Percentiles rank a stretch among this genome's conserved stretches.
Conservation (phyloP, 148 eudicot species). For the Simmondsia chinensis region DNA sequence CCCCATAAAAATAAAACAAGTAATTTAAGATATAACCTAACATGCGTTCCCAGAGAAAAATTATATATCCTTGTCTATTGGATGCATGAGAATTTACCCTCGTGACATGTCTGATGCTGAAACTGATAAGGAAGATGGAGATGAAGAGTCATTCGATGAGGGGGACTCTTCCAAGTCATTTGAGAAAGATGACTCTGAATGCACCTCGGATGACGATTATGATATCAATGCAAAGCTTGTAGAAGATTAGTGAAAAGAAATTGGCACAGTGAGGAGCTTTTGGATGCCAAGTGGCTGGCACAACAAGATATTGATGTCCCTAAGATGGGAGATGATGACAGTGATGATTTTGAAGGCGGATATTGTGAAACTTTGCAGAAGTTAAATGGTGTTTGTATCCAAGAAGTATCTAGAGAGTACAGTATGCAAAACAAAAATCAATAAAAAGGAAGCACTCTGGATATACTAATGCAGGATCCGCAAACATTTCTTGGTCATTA, state of each 20-base stretch:
- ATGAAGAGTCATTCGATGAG: slow-evolving; percentile 29
- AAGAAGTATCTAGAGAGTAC: slow-evolving; percentile 77
- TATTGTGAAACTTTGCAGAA: slow-evolving; percentile 49
- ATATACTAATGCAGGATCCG: slow-evolving; percentile 13
- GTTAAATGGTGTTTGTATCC: slow-evolving; percentile 70
- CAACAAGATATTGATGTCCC: slow-evolving; percentile 28
- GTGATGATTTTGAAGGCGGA: slow-evolving; percentile 28
- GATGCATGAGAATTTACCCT: slow-evolving; percentile 76
- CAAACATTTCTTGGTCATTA: slow-evolving; percentile 34
- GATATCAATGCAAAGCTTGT: slow-evolving; percentile 86
- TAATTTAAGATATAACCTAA: too few species aligned
- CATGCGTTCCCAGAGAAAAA: slow-evolving; percentile 31
- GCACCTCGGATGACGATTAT: slow-evolving; percentile 46
- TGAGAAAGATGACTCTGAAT: slow-evolving; percentile 52
- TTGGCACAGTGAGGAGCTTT: slow-evolving; percentile 51
- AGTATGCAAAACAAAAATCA: slow-evolving; percentile 41
- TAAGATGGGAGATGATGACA: slow-evolving; percentile 18
- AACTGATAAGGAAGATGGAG: slow-evolving; percentile 36
- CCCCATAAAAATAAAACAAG: too few species aligned
- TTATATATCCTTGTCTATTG: slow-evolving; percentile 66
- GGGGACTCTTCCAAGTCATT: slow-evolving; percentile 49
- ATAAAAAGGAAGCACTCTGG: slow-evolving; percentile 36
- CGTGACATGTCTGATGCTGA: slow-evolving; percentile 64
- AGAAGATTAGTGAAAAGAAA: slow-evolving; percentile 76
- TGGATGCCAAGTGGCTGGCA: slow-evolving; percentile 52